These are phyloP conservation scores for Fusarium nanum DNA, from an alignment of 2,329 filamentous ascomycete genomes.

Conservation along the genomic window DNA sequence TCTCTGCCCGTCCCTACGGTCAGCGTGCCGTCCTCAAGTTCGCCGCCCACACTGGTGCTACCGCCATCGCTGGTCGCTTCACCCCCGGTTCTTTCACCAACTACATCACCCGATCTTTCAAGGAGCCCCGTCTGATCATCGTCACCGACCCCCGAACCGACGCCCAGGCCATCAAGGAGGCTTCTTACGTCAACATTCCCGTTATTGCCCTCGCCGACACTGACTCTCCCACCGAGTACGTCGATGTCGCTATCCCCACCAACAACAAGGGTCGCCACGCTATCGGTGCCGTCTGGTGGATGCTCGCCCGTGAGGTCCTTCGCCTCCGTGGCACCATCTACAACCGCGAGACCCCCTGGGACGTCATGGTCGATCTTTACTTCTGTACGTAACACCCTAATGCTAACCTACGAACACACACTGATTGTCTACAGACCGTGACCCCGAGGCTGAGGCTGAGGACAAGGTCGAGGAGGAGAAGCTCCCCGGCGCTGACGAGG, in stretches of 20 bases:
- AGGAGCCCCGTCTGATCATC: conserved; percentile 99
- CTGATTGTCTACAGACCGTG: conserved; percentile 75
- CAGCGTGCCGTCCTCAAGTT: conserved; percentile 99
- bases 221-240: conserved; percentile 99
- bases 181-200: conserved; percentile 99
- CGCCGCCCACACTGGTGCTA: conserved; percentile 96
- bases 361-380: conserved; percentile 99
- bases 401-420: background rate
- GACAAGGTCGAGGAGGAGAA: conserved; percentile 97
- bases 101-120: conserved; percentile 99
- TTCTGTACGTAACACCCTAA: conserved; percentile 75
- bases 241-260: conserved; percentile 99
- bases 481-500: conserved; percentile 85
- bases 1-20: conserved; percentile 99
- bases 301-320: conserved; percentile 99
- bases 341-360: conserved; percentile 96
- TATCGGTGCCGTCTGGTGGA: conserved; percentile 99
- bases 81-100: conserved; percentile 99
- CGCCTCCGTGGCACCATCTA: conserved; percentile 97
- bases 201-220: conserved; percentile 99
- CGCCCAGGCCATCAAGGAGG: conserved; percentile 99
- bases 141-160: conserved; percentile 99
- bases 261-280: conserved; percentile 99
- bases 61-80: conserved; percentile 99
- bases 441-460: conserved; percentile 99